These are phyloP conservation scores for Coriolopsis trogii DNA, from an alignment of 1,284 basidiomycete species.

Conservation along the genomic window DNA sequence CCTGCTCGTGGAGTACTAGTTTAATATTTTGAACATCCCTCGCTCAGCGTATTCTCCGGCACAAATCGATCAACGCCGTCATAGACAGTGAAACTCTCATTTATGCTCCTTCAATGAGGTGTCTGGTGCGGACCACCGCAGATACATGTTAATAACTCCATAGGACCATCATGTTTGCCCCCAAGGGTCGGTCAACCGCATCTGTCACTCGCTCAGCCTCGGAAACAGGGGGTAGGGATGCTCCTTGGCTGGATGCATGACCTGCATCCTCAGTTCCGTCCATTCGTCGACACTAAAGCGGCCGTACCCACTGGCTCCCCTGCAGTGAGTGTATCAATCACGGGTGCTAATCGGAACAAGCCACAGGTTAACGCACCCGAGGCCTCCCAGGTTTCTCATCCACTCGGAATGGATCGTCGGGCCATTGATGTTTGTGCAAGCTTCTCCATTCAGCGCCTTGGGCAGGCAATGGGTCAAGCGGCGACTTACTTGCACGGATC, in stretches of 20 bases:
- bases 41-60: too few relatives aligned
- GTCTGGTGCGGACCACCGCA: neutral
- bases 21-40: too few relatives aligned
- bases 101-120: neutral
- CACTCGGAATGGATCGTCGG: conserved; percentile 35
- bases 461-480: neutral
- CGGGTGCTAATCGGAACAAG: too few relatives aligned
- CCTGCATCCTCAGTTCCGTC: conserved; percentile 46
- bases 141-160: neutral
- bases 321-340: too few relatives aligned
- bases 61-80: too few relatives aligned
- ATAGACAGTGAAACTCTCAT: neutral
- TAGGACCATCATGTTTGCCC: neutral
- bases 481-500: conserved; percentile 47
- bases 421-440: conserved; percentile 45
- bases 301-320: conserved; percentile 55
- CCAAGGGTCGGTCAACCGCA: too few relatives aligned
- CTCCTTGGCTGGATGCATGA: conserved; percentile 40
- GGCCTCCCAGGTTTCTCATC: conserved; percentile 28
- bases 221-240: conserved; percentile 9
- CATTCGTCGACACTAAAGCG: conserved; percentile 54
- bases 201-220: neutral
- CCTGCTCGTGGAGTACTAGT: too few relatives aligned
- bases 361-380: conserved; percentile 30
- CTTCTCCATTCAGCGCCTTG: conserved; percentile 29